A percentile compares a stretch with the other conserved stretches of the same genome.
Evolutionary conservation across 108 stramenopile species (phyloP).

Genomic region (Cyclotella atomus): DNA sequence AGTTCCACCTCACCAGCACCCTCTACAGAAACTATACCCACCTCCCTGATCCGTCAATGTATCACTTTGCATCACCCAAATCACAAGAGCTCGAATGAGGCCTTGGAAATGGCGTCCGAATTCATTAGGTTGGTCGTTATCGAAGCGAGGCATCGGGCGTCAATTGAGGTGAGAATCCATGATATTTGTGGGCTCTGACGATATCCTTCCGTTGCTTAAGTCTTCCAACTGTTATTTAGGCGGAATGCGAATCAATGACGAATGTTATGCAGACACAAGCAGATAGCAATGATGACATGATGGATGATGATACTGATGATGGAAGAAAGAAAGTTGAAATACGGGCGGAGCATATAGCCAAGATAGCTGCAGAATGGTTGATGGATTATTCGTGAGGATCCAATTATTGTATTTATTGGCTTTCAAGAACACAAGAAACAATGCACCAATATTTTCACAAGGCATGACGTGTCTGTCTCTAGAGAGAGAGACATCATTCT

Average conservation of each 20-base stretch:
- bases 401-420: background rate
- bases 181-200: no score
- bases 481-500: no score
- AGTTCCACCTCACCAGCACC: background rate
- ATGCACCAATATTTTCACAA: no score
- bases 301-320: background rate
- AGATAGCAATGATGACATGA: background rate
- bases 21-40: conserved; percentile 10
- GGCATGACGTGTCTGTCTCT: no score
- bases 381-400: conserved; percentile 35
- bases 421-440: background rate
- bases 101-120: conserved; percentile 30
- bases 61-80: conserved; percentile 32
- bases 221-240: background rate
- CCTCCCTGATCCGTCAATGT: conserved; percentile 22
- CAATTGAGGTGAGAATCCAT: conserved; percentile 46
- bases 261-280: background rate
- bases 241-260: conserved; percentile 39
- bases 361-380: conserved; percentile 41
- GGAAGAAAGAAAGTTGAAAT: conserved; percentile 17
- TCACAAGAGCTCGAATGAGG: conserved; percentile 32
- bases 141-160: conserved; percentile 46
- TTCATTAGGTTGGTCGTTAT: conserved; percentile 47
- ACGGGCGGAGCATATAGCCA: conserved; percentile 39
- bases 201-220: no score